phyloP scores from a whole-genome alignment of 2,329 filamentous ascomycete genomes.

The Colletotrichum gigasporum region DNA sequence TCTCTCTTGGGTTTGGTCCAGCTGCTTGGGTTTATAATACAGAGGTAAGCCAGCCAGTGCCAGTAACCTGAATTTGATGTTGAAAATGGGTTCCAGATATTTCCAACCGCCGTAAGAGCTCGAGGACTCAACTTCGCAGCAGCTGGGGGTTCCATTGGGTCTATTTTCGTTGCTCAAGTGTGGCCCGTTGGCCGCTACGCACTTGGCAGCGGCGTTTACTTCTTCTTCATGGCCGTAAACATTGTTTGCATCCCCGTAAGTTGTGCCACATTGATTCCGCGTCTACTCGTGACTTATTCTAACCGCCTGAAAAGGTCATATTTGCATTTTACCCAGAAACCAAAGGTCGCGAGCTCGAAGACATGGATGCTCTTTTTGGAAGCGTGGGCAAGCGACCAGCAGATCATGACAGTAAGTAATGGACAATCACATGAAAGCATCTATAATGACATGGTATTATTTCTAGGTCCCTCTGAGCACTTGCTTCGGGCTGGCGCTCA shows the following conservation, averaged over 20 bases:
- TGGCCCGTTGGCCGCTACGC: constrained; percentile 64
- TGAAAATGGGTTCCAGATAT: constrained; percentile 51
- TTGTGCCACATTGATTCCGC: too few relatives aligned
- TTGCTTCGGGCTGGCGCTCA: neutral
- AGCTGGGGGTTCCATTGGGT: constrained; percentile 63
- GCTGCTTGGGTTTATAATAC: constrained; percentile 69
- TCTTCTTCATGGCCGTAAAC: constrained; percentile 66
- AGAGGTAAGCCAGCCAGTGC: constrained; percentile 49
- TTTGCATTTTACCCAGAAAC: constrained; percentile 56
- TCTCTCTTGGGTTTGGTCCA: constrained; percentile 66
- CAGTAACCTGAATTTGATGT: neutral
- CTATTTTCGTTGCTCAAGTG: constrained; percentile 62
- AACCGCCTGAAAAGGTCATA: constrained; percentile 42
- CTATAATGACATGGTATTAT: neutral
- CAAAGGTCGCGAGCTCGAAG: constrained; percentile 50
- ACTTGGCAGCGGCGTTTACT: constrained; percentile 63
- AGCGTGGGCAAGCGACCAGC: neutral
- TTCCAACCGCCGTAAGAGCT: constrained; percentile 65
- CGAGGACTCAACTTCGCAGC: constrained; percentile 65
- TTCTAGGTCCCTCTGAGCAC: neutral
- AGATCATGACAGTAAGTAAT: constrained; percentile 2
- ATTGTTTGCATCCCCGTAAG: constrained; percentile 55
- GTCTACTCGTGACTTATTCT: accelerated
- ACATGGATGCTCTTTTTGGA: constrained; percentile 55
- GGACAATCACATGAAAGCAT: neutral